These are phyloP conservation scores for Brassica cretica DNA, from an alignment of 345 rosid genomes.

Conservation along the genomic window DNA sequence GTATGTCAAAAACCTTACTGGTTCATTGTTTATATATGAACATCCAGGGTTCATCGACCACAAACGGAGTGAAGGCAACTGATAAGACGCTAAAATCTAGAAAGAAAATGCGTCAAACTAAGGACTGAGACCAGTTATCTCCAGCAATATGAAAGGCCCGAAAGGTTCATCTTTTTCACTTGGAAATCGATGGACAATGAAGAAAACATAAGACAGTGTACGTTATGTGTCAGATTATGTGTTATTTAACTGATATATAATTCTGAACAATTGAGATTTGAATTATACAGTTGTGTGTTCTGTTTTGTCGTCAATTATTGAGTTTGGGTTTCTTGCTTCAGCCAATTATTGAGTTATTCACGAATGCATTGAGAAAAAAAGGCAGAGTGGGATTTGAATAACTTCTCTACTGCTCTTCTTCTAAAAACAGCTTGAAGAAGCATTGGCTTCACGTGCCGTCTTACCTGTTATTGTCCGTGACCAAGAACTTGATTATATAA, in stretches of 20 bases:
- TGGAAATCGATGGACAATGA: not conserved
- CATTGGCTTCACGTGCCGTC: slow-evolving; percentile 39
- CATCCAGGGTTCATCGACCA: slow-evolving; percentile 18
- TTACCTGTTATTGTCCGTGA: not conserved
- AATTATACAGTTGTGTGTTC: no score
- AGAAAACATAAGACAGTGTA: not conserved
- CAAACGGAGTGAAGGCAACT: not conserved
- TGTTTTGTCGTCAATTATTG: slow-evolving; percentile 34
- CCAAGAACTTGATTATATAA: no score
- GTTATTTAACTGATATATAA: no score
- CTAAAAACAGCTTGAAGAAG: slow-evolving; percentile 20
- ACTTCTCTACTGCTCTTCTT: slow-evolving; percentile 20
- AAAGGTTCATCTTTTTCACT: not conserved
- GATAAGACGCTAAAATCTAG: slow-evolving; percentile 12
- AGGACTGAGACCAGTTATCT: slow-evolving; percentile 18
- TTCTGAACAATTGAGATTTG: no score
- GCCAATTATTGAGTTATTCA: not conserved
- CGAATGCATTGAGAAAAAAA: slow-evolving; percentile 9
- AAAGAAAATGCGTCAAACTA: slow-evolving; percentile 36
- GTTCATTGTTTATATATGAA: slow-evolving; percentile 1
- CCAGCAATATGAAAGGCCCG: slow-evolving; percentile 5
- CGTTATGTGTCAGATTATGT: not conserved
- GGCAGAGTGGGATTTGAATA: slow-evolving; percentile 28
- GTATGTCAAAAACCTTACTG: slow-evolving; percentile 11
- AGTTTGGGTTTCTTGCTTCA: no score